Percentiles rank a stretch among this genome's conserved stretches.
phyloP scores from a whole-genome alignment of 2,329 filamentous ascomycete species.

The Incumbomyces lentus region DNA sequence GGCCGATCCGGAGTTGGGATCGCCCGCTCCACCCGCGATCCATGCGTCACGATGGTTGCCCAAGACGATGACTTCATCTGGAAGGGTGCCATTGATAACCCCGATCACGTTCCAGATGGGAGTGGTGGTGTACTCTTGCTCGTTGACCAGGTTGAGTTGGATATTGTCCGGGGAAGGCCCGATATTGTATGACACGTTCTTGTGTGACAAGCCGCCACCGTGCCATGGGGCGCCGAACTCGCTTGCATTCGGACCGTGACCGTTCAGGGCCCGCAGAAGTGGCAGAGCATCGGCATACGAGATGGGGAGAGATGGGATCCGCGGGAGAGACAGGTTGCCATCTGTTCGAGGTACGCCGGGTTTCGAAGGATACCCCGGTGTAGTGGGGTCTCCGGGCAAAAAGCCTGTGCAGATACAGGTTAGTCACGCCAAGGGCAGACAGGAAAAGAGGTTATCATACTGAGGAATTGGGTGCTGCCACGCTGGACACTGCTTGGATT shows the following conservation, averaged over 20 bases:
- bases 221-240: conserved; percentile 66
- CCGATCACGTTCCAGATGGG: conserved; percentile 23
- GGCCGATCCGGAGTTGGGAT: conserved; percentile 43
- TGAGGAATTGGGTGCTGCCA: conserved; percentile 75
- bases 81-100: conserved; percentile 23
- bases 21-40: conserved; percentile 44
- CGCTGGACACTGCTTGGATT: conserved; percentile 84
- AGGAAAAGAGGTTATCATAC: conserved; percentile 35
- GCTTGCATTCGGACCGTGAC: conserved; percentile 66
- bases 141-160: conserved; percentile 62
- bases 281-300: conserved; percentile 81
- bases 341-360: conserved; percentile 71
- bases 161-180: conserved; percentile 65
- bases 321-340: conserved; percentile 59
- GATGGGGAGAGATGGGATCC: conserved; percentile 83
- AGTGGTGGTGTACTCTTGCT: conserved; percentile 41
- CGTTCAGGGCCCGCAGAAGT: conserved; percentile 80
- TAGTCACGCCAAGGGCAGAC: conserved; percentile 3
- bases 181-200: conserved; percentile 74
- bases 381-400: conserved; percentile 68
- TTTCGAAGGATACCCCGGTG: conserved; percentile 85
- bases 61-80: conserved; percentile 37
- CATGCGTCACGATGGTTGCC: conserved; percentile 47
- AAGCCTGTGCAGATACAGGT: conserved; percentile 34
- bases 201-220: conserved; percentile 62